Percentiles rank a stretch among this genome's conserved stretches.
phyloP scores from a whole-genome alignment of 2,329 filamentous ascomycete species.

The Teratosphaeria viscida region DNA sequence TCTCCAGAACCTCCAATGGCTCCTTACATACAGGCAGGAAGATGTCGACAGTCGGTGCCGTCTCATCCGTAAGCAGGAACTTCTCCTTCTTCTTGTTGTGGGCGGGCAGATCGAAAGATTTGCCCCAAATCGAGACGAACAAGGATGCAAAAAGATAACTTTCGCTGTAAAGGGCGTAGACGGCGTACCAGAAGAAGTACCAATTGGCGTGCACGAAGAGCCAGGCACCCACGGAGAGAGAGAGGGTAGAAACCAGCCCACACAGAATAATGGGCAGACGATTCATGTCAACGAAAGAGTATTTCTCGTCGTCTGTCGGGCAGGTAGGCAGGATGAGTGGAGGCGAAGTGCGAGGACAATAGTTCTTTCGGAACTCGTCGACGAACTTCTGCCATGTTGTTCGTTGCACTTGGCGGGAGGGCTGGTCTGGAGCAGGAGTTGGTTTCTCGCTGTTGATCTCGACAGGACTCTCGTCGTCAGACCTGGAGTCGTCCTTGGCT shows the following conservation, averaged over 20 bases:
- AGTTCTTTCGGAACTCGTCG: neutral
- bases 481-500: neutral
- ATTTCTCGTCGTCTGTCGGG: neutral
- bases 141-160: neutral
- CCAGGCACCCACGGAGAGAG: neutral
- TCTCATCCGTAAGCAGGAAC: neutral
- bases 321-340: neutral
- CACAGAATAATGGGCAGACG: neutral
- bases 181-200: neutral
- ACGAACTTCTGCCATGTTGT: neutral
- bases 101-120: neutral
- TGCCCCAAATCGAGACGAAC: neutral
- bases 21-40: neutral
- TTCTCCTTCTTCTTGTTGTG: neutral
- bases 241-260: neutral
- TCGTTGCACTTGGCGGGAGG: neutral
- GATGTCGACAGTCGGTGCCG: neutral
- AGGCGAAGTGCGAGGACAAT: neutral
- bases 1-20: neutral
- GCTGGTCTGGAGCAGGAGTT: neutral
- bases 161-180: neutral
- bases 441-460: neutral
- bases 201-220: neutral
- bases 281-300: neutral
- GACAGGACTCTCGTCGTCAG: neutral